Base-by-base conservation (phyloP, 2,329 filamentous ascomycete genomes). In the Rachicladosporium sp. region DNA sequence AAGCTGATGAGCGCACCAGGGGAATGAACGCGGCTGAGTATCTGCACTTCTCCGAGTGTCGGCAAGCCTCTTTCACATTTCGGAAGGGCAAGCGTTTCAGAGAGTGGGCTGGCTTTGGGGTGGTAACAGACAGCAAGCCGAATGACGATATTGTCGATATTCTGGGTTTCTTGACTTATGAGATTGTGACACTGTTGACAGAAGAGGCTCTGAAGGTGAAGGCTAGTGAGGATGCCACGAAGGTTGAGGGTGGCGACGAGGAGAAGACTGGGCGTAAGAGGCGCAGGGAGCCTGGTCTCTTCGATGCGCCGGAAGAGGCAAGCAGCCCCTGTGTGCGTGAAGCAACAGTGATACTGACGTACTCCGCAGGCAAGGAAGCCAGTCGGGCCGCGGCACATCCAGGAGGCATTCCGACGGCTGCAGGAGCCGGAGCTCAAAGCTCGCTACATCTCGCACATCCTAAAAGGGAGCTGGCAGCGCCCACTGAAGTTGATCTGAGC, bases 121-220 rank as follows among this genome's bases (percentile, higher is more conserved):
- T 93, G 33, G 87, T 98, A 31, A 96, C 91, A 1, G 91, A 98
- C 62, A 85, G 81, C 48, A 96, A 96, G 65, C 91, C 91, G 0
- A 93, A 89, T 42, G 91, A 98, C 58, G 91, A 98, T 49, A 95
- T 98, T 46, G 88, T 98, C 51, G 91, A 98, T 58, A 96, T 98
- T 46, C 74, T 98, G 6, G 91, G 91, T 11, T 98, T 98, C 65
- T 63, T 98, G 53, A 98, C 91, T 0, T 98, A 96, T 51, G 91
- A 98, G 61, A 96, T 98, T 64, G 91, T 98, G 12, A 91, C 96
- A 67, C 93, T 88, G 1, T 71, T 98, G 33, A 98, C 91, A 0
- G 91, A 98, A 60, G 86, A 95, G 61, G 91, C 91, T 1, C 74
- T 98, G 53, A 88, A 85, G 62, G 89, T 95, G 63, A 98, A 98